Evolutionary conservation across 768 basidiomycete species (phyloP), one percentile per base, ranked within the genome.

Genomic region (Pisolithus tinctorius): DNA sequence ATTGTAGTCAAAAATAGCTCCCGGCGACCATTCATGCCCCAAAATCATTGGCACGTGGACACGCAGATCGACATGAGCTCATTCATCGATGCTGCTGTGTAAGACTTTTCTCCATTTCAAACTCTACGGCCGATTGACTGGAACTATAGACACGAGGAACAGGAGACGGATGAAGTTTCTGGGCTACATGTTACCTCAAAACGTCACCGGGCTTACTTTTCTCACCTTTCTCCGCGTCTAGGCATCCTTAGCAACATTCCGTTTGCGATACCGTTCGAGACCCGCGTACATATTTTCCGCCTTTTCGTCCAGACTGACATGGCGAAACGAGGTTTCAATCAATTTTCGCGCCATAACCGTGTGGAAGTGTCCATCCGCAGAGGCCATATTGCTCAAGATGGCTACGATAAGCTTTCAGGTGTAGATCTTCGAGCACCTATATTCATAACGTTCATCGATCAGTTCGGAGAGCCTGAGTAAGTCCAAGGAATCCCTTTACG

Each of bases 191-290:
- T 60, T 34, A 69, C 79, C 45, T 76, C 81, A 13, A 86, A 85
- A 58, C 84, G 89, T 5, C 84, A 88, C 56, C 68, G 87, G 40
- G 81, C 86, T 0, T 75, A 81, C 51, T 71, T 97, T 47, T 42
- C 67, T 34, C 93, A 57, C 5, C 31, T 65, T 11, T 66, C 67
- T 29, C 95, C 94, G 0, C 82, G 93, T 6, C 76, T 98, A 3
- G 91, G 90, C 2, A 78, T 97, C 26, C 79, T 98, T 48, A 90
- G 97, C 72, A 94, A 97, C 68, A 88, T 98, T 51, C 95, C 94
- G 0, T 96, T 96, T 69, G 83, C 92, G 5, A 87, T 98, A 50
- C 94, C 95, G 0, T 98, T 98, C 69, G 84, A 87, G 47, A 80
- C 82, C 1, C 83, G 95, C n/a, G 89, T 97, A 10, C 78, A 82